Evolutionary conservation across 305 asterid species (phyloP).

Genomic region (Fraxinus latifolia): DNA sequence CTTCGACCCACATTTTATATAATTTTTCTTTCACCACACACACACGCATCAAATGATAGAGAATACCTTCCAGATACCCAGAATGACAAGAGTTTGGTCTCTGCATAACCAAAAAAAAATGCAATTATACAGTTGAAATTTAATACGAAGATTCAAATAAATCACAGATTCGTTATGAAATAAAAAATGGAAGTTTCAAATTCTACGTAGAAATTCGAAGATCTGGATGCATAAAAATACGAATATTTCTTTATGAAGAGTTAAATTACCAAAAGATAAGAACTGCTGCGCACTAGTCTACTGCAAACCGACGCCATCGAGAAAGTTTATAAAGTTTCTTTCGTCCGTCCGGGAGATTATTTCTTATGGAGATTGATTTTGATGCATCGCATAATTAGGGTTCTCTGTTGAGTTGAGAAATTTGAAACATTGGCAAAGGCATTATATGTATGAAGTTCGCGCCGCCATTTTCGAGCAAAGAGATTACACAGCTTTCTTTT

Average conservation of each 20-base stretch:
- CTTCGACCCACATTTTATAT: neutral
- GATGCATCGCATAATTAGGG: constrained; percentile 5
- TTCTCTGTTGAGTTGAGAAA: constrained; percentile 14
- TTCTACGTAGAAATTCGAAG: neutral
- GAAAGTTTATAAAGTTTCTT: neutral
- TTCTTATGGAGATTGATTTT: neutral
- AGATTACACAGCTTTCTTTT: neutral
- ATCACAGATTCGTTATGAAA: neutral
- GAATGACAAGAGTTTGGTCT: constrained; percentile 28
- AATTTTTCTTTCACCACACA: constrained; percentile 1
- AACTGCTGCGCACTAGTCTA: constrained; percentile 29
- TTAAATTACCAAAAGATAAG: constrained; percentile 33
- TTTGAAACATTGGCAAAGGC: constrained; percentile 10
- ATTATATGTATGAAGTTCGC: neutral
- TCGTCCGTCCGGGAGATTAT: neutral
- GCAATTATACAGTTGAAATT: neutral
- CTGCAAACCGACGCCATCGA: constrained; percentile 35
- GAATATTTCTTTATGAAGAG: neutral
- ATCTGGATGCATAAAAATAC: neutral
- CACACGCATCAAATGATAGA: neutral
- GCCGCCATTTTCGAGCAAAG: neutral
- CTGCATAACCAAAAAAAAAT: constrained; percentile 36
- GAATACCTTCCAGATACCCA: constrained; percentile 45
- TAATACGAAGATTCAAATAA: neutral
- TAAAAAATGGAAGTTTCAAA: constrained; percentile 1